Conservation (phyloP, 2,329 filamentous ascomycete species). For the Colletotrichum godetiae region DNA sequence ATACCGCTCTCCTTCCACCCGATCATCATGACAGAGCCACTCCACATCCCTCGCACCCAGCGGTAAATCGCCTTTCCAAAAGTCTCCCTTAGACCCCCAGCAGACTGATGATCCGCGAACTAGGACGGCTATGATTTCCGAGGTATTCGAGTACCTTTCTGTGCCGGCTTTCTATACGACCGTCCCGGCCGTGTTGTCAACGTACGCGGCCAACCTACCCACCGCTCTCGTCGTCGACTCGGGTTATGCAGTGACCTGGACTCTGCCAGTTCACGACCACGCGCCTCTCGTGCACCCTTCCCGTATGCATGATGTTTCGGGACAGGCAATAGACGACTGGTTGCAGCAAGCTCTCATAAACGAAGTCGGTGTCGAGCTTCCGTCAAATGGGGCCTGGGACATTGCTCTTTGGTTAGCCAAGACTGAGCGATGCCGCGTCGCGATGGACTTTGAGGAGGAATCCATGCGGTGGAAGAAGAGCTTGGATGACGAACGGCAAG, state of each 20-base stretch:
- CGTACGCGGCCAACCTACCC: conserved; percentile 21
- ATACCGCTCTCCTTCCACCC: neutral
- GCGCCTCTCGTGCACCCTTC: neutral
- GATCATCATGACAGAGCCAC: conserved; percentile 15
- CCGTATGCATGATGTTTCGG: neutral
- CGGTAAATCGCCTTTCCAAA: neutral
- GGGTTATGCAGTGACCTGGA: neutral
- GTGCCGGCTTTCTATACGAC: conserved; percentile 7
- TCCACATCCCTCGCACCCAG: neutral
- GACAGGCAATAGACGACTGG: conserved; percentile 13
- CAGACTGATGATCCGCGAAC: neutral
- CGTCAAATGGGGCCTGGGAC: neutral
- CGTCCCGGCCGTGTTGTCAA: neutral
- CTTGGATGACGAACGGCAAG: neutral
- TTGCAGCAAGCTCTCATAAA: neutral
- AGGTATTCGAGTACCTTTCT: conserved; percentile 5
- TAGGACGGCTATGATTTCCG: neutral
- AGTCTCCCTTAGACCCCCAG: neutral
- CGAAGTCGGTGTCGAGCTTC: neutral
- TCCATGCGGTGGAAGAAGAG: neutral
- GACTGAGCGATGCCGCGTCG: neutral
- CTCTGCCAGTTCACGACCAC: conserved; percentile 1
- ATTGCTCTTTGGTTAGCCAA: neutral
- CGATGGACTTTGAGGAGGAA: neutral
- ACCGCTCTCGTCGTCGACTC: conserved; percentile 22